Evolutionary conservation across 1,284 basidiomycete species (phyloP).

Genomic region (Malassezia dermatis): DNA sequence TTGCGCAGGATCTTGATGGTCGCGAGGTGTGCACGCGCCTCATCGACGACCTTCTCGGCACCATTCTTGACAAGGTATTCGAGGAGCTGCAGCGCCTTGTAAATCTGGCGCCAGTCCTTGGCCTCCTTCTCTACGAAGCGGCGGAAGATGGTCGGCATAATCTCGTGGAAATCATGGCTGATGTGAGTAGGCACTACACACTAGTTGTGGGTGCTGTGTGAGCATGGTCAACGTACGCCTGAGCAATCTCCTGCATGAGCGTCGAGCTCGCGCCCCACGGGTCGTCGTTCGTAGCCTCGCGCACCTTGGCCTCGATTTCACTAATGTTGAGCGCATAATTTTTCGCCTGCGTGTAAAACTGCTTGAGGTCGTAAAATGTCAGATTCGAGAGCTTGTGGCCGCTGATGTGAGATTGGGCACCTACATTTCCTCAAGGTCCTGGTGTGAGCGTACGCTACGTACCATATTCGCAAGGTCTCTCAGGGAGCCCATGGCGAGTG

Average conservation of each 20-base stretch:
- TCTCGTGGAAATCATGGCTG: conserved; percentile 93
- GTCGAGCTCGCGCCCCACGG: conserved; percentile 98
- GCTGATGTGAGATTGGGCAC: conserved; percentile 12
- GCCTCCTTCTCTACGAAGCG: conserved; percentile 80
- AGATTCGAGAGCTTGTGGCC: conserved; percentile 43
- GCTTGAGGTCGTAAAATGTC: conserved; percentile 46
- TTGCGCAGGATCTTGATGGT: conserved; percentile 95
- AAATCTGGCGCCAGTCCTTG: conserved; percentile 94
- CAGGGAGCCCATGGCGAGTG: neutral
- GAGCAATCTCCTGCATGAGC: conserved; percentile 95
- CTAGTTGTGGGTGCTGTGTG: conserved; percentile 70
- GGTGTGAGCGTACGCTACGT: neutral
- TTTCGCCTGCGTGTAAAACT: conserved; percentile 38
- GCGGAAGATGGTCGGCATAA: conserved; percentile 94
- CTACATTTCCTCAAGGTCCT: conserved; percentile 16
- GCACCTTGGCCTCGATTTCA: conserved; percentile 94
- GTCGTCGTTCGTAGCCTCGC: conserved; percentile 95
- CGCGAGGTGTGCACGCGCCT: conserved; percentile 83
- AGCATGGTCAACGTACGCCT: conserved; percentile 52
- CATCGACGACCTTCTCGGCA: conserved; percentile 95
- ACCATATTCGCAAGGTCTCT: conserved; percentile 8
- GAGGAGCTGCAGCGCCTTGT: conserved; percentile 92
- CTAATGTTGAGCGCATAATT: conserved; percentile 73
- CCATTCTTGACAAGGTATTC: conserved; percentile 96
- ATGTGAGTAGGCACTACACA: conserved; percentile 50